Conservation (phyloP, 1,139 yeast genomes). For the Magnusiomyces tetraspermus region DNA sequence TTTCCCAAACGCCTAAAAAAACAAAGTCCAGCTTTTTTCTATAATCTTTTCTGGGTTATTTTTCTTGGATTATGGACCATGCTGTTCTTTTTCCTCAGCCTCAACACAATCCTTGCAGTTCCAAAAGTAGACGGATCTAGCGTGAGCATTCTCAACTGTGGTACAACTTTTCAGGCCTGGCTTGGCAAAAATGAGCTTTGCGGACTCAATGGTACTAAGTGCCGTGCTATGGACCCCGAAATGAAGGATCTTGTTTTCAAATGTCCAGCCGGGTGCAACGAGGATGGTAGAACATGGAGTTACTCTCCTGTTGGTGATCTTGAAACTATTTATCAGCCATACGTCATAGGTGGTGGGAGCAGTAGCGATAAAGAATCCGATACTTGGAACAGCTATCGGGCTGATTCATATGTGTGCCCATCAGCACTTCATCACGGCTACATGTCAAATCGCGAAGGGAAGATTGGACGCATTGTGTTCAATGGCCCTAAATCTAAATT, state of each 20-base stretch:
- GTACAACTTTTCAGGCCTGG: conserved; percentile 45
- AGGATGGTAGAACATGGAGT: conserved; percentile 69
- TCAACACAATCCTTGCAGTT: conserved; percentile 23
- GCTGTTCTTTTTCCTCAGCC: conserved; percentile 20
- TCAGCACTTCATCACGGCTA: conserved; percentile 84
- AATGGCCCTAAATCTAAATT: conserved; percentile 46
- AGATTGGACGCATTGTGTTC: conserved; percentile 62
- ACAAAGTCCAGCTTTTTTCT: conserved; percentile 11
- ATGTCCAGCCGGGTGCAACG: conserved; percentile 84
- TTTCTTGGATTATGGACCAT: conserved; percentile 20
- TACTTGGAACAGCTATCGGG: conserved; percentile 49
- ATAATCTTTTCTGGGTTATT: conserved; percentile 7
- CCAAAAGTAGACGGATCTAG: conserved; percentile 21
- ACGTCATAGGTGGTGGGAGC: conserved; percentile 57
- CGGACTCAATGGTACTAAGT: conserved; percentile 58
- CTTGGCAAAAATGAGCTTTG: conserved; percentile 61
- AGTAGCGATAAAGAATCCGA: conserved; percentile 34
- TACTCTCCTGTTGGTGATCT: conserved; percentile 67
- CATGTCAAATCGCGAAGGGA: conserved; percentile 66
- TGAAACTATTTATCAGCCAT: conserved; percentile 60
- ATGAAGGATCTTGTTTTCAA: conserved; percentile 48
- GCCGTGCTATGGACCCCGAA: conserved; percentile 37
- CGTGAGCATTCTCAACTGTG: conserved; percentile 23
- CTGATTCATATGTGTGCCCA: conserved; percentile 84
- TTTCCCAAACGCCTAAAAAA: conserved; percentile 8